Evolutionary conservation across 2,329 filamentous ascomycete genomes (phyloP).

Genomic region (Colletotrichum sublineola): DNA sequence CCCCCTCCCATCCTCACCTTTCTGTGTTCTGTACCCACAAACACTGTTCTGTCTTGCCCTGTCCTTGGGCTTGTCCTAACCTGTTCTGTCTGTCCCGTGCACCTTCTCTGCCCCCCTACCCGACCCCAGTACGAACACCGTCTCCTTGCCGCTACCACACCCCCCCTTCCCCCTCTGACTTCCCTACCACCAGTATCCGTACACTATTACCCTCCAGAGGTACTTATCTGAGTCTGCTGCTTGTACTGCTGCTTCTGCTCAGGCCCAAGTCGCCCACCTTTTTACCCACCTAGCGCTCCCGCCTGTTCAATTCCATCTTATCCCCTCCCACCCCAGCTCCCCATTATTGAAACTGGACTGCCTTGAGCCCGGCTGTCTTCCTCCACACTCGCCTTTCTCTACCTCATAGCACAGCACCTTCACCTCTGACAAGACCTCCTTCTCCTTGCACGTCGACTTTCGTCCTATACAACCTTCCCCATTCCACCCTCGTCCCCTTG

Average conservation of each 20-base stretch:
- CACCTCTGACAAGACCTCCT: conserved; percentile 25
- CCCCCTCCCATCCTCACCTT: conserved; percentile 7
- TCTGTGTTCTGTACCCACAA: conserved; percentile 19
- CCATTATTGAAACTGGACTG: conserved; percentile 38
- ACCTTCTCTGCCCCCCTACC: neutral
- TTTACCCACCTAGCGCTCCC: conserved; percentile 31
- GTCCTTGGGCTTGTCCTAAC: conserved; percentile 38
- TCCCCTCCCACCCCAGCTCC: conserved; percentile 43
- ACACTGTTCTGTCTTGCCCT: conserved; percentile 38
- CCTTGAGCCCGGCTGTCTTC: conserved; percentile 19
- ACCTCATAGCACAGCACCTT: neutral
- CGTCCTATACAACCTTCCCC: conserved; percentile 14
- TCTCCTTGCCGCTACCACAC: conserved; percentile 10
- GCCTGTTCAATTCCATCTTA: conserved; percentile 42
- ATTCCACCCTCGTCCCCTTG: conserved; percentile 12
- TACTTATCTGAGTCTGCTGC: neutral
- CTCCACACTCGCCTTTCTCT: conserved; percentile 32
- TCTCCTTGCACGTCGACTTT: conserved; percentile 35
- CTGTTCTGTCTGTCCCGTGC: neutral
- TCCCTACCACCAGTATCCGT: conserved; percentile 1
- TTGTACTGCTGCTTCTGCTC: conserved; percentile 21
- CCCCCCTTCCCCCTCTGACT: neutral
- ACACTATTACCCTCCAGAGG: neutral
- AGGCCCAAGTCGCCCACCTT: conserved; percentile 30
- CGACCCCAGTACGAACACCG: conserved; percentile 28